A percentile compares a stretch with the other conserved stretches of the same genome.
phyloP scores from a whole-genome alignment of 2,329 filamentous ascomycete species.

The Xylaria arbuscula region DNA sequence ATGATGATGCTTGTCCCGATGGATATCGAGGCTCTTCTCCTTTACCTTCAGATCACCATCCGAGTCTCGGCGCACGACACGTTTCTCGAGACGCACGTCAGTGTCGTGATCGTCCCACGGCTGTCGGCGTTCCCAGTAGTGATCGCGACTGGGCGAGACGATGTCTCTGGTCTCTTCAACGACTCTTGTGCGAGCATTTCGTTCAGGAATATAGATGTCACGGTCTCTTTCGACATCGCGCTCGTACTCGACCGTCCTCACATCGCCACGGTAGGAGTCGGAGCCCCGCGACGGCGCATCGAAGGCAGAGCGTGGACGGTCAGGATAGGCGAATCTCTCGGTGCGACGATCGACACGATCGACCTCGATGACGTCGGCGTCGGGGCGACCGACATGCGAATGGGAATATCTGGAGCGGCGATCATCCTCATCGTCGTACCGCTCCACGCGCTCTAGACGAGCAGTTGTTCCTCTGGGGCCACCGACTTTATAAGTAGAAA shows the following conservation, averaged over 20 bases:
- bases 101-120: conserved; percentile 54
- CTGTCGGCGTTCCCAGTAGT: conserved; percentile 58
- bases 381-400: conserved; percentile 41
- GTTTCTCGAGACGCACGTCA: conserved; percentile 58
- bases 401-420: conserved; percentile 45
- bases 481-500: conserved; percentile 49
- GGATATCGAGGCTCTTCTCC: conserved; percentile 61
- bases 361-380: conserved; percentile 43
- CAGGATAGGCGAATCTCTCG: conserved; percentile 57
- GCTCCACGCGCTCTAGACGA: conserved; percentile 45
- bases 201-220: conserved; percentile 43
- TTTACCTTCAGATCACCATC: conserved; percentile 67
- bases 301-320: conserved; percentile 64
- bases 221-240: conserved; percentile 48
- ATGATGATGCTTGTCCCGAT: conserved; percentile 38
- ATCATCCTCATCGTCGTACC: conserved; percentile 47
- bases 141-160: conserved; percentile 48
- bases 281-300: conserved; percentile 51
- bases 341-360: conserved; percentile 55
- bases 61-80: conserved; percentile 54
- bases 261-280: conserved; percentile 53
- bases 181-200: conserved; percentile 46
- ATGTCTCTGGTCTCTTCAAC: conserved; percentile 58
- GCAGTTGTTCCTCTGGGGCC: conserved; percentile 41
- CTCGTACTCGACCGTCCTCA: conserved; percentile 47